These are phyloP conservation scores for Pseudogymnoascus sp. DNA, from an alignment of 2,329 filamentous ascomycete species.

Conservation along the genomic window DNA sequence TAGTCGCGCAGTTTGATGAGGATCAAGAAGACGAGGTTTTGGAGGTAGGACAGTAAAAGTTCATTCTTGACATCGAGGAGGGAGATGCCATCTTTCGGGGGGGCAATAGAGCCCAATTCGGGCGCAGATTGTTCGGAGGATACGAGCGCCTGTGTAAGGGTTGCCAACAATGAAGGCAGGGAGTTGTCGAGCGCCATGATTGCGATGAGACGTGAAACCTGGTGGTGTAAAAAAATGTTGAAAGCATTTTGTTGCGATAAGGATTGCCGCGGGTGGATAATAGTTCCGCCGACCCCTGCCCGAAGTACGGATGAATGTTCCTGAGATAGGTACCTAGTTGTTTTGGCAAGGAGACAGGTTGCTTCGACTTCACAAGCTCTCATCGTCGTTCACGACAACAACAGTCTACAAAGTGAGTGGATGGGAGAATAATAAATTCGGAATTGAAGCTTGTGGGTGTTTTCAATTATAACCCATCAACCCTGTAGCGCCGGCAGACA, in stretches of 20 bases:
- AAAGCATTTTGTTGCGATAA: slow-evolving; percentile 7
- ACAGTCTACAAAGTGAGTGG: background rate
- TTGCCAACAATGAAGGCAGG: slow-evolving; percentile 43
- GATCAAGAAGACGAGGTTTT: slow-evolving; percentile 85
- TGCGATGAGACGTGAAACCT: slow-evolving; percentile 6
- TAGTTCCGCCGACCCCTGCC: background rate
- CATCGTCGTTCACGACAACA: slow-evolving; percentile 7
- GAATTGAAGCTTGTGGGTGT: background rate
- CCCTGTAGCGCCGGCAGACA: background rate
- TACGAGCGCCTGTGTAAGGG: slow-evolving; percentile 43
- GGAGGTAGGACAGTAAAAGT: slow-evolving; percentile 89
- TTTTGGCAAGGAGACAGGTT: slow-evolving; percentile 8
- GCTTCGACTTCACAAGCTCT: slow-evolving; percentile 4
- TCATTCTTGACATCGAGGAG: slow-evolving; percentile 95
- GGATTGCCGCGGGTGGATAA: background rate
- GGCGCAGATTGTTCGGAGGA: slow-evolving; percentile 61
- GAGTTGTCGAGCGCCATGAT: slow-evolving; percentile 43
- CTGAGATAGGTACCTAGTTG: slow-evolving; percentile 5
- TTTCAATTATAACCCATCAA: background rate
- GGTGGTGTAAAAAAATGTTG: slow-evolving; percentile 9
- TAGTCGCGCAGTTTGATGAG: slow-evolving; percentile 66
- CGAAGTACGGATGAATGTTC: background rate
- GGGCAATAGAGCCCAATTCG: slow-evolving; percentile 52
- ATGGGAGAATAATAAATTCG: background rate
- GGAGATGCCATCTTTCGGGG: slow-evolving; percentile 82